Percentiles rank a stretch among this genome's conserved stretches.
These are phyloP conservation scores for Saccharomyces uvarum DNA, from an alignment of 1,139 yeast species.

Conservation along the genomic window DNA sequence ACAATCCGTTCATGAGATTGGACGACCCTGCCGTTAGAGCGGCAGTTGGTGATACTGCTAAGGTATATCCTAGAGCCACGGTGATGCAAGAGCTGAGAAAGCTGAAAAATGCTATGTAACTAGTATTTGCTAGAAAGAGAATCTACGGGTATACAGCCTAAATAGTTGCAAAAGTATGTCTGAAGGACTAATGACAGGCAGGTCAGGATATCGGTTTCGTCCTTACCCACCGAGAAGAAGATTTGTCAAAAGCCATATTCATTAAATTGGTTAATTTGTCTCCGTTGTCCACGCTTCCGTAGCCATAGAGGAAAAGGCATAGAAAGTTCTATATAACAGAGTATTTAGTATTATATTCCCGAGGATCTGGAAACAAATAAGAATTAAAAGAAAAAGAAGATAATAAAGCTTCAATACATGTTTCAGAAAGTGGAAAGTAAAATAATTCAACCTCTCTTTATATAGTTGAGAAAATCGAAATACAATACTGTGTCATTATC, in stretches of 20 bases:
- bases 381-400: not conserved
- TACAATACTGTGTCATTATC: not conserved
- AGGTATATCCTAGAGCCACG: slow-evolving; percentile 36
- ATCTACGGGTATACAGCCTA: not conserved
- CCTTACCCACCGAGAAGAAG: slow-evolving; percentile 3
- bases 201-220: slow-evolving; percentile 2
- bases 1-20: slow-evolving; percentile 86
- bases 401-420: not conserved
- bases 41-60: slow-evolving; percentile 45
- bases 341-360: slow-evolving; percentile 25
- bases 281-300: slow-evolving; percentile 68
- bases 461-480: not conserved
- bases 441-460: not conserved
- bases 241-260: slow-evolving; percentile 6
- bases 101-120: slow-evolving; percentile 52
- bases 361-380: slow-evolving; percentile 3
- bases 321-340: slow-evolving; percentile 52
- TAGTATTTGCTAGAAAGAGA: not conserved
- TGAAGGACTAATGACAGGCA: slow-evolving; percentile 7
- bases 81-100: slow-evolving; percentile 64
- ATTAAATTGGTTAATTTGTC: slow-evolving; percentile 35
- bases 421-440: not conserved
- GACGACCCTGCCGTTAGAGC: slow-evolving; percentile 48
- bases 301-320: slow-evolving; percentile 35
- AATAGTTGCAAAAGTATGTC: slow-evolving; percentile 4